phyloP scores from a whole-genome alignment of 2,329 filamentous ascomycete genomes.

The Cladosporium sp. region DNA sequence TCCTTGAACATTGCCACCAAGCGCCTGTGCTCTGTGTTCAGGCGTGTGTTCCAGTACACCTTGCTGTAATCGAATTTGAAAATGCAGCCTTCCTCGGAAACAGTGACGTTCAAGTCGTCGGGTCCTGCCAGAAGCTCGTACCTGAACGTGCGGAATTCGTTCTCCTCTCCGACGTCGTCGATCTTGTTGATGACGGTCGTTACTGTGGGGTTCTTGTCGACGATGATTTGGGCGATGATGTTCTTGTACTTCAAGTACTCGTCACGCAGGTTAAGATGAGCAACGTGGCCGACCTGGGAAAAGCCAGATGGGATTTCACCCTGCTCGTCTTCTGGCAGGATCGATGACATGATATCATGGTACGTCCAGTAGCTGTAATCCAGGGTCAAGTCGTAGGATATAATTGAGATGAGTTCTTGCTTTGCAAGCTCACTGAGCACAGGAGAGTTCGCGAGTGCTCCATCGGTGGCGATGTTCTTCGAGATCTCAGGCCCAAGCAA shows the following conservation, averaged over 20 bases:
- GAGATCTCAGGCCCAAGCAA: slow-evolving; percentile 41
- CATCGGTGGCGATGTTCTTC: slow-evolving; percentile 34
- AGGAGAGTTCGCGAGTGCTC: slow-evolving; percentile 43
- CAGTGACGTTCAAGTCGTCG: slow-evolving; percentile 76
- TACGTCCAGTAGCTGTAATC: slow-evolving; percentile 86
- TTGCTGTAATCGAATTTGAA: slow-evolving; percentile 93
- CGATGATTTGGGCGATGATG: slow-evolving; percentile 75
- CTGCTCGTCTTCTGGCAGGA: slow-evolving; percentile 74
- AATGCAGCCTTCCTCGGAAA: slow-evolving; percentile 75
- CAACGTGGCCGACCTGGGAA: slow-evolving; percentile 84
- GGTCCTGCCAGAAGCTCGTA: slow-evolving; percentile 85
- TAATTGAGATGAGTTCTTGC: slow-evolving; percentile 61
- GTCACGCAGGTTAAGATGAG: slow-evolving; percentile 84
- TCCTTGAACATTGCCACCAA: slow-evolving; percentile 70
- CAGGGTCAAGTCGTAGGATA: slow-evolving; percentile 70
- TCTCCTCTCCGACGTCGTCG: slow-evolving; percentile 79
- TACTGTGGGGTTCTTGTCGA: slow-evolving; percentile 81
- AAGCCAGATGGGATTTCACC: slow-evolving; percentile 82
- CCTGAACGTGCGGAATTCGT: slow-evolving; percentile 82
- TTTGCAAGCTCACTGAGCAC: slow-evolving; percentile 64
- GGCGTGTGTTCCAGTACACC: slow-evolving; percentile 95
- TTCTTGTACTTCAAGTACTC: slow-evolving; percentile 80
- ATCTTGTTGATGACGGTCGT: slow-evolving; percentile 94
- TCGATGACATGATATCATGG: slow-evolving; percentile 73
- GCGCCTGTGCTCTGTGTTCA: slow-evolving; percentile 83